Evolutionary conservation across 176 grass and related monocot genomes (phyloP), one percentile per base, ranked within the genome.

Genomic region (Triticum aestivum): DNA sequence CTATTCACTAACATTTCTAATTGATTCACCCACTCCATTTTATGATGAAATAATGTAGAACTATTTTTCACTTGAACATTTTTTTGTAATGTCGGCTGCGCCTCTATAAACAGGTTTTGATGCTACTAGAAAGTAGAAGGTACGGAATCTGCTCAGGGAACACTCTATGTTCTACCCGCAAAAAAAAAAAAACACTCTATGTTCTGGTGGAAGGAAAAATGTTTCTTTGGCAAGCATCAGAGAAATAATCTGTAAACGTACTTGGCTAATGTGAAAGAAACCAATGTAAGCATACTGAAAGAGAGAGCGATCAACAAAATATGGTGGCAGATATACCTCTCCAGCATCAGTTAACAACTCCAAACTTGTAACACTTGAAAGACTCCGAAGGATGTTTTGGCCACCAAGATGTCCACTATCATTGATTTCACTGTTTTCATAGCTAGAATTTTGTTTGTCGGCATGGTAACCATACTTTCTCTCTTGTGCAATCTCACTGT

Each of bases 271-370:
- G 21, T 20, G 18, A 72, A 42, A 9, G 34, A 65, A 41, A 71
- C 9, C 33, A 23, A 23, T 11, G 5, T 41, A 71, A 6, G 21
- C 69, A 42, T 23, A 42, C 20, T 72, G 21, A 42, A 42, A 72
- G 63, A 29, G 33, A 72, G 37, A 42, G 37, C 21, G 37, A 42
- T 12, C 69, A 72, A 9, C 21, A 72, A 41, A 72, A 23, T 4
- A 42, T 42, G 69, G 69, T 72, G 37, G 10, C 69, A 42, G 11
- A 37, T 42, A 72, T 72, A 72, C 69, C 69, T 73, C 70, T 47
- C 70, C 6, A 27, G 70, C 70, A 73, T 73, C n/a, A 73, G 70
- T 45, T 73, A 73, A 45, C 70, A 73, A 73, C n/a, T 12, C 70
- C 39, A 73, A 73, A 26, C 39, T 73, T 73, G n/a, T 73, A 27